Percentiles rank a stretch among this genome's conserved stretches.
These are phyloP conservation scores for Penicillium sp. DNA, from an alignment of 2,329 filamentous ascomycete species.

Conservation along the genomic window DNA sequence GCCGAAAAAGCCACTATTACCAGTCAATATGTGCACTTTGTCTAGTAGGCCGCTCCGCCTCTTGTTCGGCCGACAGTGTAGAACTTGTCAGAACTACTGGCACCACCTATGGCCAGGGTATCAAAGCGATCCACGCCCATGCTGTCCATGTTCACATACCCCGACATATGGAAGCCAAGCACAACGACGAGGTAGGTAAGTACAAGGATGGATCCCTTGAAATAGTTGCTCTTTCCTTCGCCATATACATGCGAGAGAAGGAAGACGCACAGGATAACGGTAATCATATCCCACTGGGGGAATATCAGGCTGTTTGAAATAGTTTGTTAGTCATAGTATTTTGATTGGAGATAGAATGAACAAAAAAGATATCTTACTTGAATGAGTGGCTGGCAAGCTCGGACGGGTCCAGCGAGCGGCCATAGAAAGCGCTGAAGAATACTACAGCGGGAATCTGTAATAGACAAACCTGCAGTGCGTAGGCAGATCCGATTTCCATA, in stretches of 20 bases:
- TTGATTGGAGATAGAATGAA: neutral
- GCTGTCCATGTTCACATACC: slow-evolving; percentile 56
- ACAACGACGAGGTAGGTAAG: slow-evolving; percentile 91
- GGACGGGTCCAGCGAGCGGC: slow-evolving; percentile 54
- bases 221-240: slow-evolving; percentile 99
- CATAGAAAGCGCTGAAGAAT: slow-evolving; percentile 79
- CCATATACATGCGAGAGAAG: slow-evolving; percentile 96
- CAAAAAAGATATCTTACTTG: slow-evolving; percentile 45
- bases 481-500: slow-evolving; percentile 98
- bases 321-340: slow-evolving; percentile 18
- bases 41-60: slow-evolving; percentile 39
- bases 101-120: slow-evolving; percentile 45
- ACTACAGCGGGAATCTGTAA: slow-evolving; percentile 92
- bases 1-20: neutral
- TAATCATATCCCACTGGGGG: slow-evolving; percentile 99
- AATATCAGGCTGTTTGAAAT: slow-evolving; percentile 70
- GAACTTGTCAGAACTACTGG: slow-evolving; percentile 36
- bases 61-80: slow-evolving; percentile 43
- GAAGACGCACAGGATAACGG: slow-evolving; percentile 92
- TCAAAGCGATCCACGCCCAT: slow-evolving; percentile 51
- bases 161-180: slow-evolving; percentile 85
- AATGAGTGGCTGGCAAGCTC: slow-evolving; percentile 55
- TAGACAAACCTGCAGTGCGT: slow-evolving; percentile 92
- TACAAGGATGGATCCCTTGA: slow-evolving; percentile 95
- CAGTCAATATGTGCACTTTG: slow-evolving; percentile 4